These are phyloP conservation scores for Aspergillus arachidicola DNA, from an alignment of 2,329 filamentous ascomycete species.

Conservation along the genomic window DNA sequence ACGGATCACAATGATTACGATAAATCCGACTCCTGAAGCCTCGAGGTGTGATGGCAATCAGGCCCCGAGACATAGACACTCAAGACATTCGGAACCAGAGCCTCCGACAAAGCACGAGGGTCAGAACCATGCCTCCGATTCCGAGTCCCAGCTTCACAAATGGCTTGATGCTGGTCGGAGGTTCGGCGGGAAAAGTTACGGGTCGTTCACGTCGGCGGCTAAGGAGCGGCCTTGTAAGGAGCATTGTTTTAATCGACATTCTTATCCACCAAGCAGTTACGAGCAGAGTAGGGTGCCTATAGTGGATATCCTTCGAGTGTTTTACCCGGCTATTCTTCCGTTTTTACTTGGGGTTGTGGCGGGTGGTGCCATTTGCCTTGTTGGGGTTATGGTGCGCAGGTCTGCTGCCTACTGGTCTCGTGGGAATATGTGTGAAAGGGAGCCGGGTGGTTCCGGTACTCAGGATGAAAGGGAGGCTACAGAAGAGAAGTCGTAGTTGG, in stretches of 20 bases:
- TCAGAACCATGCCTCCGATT: not conserved
- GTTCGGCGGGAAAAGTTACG: not conserved
- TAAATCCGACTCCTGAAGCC: not conserved
- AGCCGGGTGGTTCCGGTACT: accelerated
- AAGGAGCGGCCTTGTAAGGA: not conserved
- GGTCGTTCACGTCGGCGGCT: not conserved
- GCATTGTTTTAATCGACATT: no score
- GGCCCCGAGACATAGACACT: not conserved
- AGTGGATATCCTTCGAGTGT: not conserved
- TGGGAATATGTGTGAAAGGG: not conserved
- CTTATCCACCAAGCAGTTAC: no score
- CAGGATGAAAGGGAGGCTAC: not conserved
- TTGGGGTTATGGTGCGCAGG: not conserved
- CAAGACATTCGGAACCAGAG: not conserved
- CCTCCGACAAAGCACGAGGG: not conserved
- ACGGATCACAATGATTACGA: not conserved
- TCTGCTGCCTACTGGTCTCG: not conserved
- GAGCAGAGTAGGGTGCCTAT: not conserved
- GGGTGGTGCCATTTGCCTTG: not conserved
- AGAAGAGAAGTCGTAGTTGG: no score
- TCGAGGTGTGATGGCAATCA: not conserved
- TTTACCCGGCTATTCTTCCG: not conserved
- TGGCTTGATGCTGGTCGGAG: not conserved
- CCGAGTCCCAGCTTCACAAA: not conserved
- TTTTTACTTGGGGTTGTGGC: not conserved